phyloP scores from a whole-genome alignment of 345 rosid species.

The Linum tenue region DNA sequence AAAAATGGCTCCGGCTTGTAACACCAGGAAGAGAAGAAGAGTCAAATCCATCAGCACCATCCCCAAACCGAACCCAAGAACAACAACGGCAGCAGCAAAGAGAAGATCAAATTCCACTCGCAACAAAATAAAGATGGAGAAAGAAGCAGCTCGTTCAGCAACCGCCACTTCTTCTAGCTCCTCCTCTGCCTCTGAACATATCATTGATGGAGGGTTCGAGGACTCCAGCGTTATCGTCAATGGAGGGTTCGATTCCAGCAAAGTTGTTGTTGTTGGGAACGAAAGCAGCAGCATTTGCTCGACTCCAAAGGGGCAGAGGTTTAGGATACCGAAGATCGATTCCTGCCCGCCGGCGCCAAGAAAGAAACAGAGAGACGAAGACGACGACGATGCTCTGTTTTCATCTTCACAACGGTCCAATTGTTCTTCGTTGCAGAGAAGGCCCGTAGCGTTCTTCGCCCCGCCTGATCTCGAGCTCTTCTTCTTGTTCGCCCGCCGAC shows the following conservation, averaged over 20 bases:
- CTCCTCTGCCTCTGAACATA: neutral
- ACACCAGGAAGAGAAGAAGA: neutral
- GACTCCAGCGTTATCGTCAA: no score
- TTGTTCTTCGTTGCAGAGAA: slow-evolving; percentile 35
- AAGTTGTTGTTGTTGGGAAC: neutral
- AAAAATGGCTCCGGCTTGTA: neutral
- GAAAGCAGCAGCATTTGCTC: slow-evolving; percentile 29
- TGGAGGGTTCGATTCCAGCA: neutral
- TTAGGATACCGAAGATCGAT: slow-evolving; percentile 58
- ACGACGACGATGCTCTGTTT: slow-evolving; percentile 4
- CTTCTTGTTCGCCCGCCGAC: slow-evolving; percentile 48
- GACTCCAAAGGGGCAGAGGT: slow-evolving; percentile 69
- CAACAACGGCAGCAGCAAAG: neutral
- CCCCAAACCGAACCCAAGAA: neutral
- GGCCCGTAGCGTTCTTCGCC: slow-evolving; percentile 58
- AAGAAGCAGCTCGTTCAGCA: no score
- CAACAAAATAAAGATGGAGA: no score
- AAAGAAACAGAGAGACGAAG: slow-evolving; percentile 42
- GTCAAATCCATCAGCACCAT: neutral
- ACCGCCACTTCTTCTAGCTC: neutral
- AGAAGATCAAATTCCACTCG: neutral
- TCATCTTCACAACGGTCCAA: neutral
- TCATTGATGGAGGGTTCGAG: no score
- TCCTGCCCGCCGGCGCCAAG: slow-evolving; percentile 96
- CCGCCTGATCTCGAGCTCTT: slow-evolving; percentile 93